phyloP scores from a whole-genome alignment of 306 rosid species.

The Morella rubra region DNA sequence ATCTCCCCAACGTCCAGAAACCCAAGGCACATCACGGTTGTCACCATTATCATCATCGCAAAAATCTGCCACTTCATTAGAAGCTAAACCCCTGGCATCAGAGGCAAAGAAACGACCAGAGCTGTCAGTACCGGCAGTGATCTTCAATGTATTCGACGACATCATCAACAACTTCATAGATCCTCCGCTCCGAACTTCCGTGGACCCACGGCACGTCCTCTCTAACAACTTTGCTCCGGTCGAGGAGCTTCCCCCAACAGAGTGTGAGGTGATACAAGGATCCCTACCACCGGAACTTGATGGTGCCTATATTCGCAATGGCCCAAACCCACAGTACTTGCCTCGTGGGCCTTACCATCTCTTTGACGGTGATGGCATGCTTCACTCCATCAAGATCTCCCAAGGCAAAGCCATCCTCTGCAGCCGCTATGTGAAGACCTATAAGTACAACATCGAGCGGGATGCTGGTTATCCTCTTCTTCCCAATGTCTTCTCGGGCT shows the following conservation, averaged over 20 bases:
- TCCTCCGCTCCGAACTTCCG: slow-evolving; percentile 63
- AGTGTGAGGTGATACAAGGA: slow-evolving; percentile 52
- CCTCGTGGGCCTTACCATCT: slow-evolving; percentile 95
- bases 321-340: slow-evolving; percentile 89
- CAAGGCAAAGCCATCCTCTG: slow-evolving; percentile 65
- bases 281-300: slow-evolving; percentile 55
- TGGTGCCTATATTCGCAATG: slow-evolving; percentile 86
- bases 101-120: slow-evolving; percentile 9
- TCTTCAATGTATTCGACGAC: slow-evolving; percentile 63
- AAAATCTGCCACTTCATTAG: background rate
- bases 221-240: slow-evolving; percentile 76
- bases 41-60: background rate
- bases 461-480: slow-evolving; percentile 61
- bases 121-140: slow-evolving; percentile 22
- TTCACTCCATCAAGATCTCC: slow-evolving; percentile 63
- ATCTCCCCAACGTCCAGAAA: background rate
- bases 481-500: slow-evolving; percentile 78
- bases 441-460: slow-evolving; percentile 62
- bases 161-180: slow-evolving; percentile 77
- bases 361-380: slow-evolving; percentile 94
- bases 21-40: background rate
- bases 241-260: slow-evolving; percentile 73
- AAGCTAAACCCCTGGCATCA: background rate
- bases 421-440: slow-evolving; percentile 74
- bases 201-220: slow-evolving; percentile 59